Conservation (phyloP, 1,284 basidiomycete species). For the Pholiota adiposa region DNA sequence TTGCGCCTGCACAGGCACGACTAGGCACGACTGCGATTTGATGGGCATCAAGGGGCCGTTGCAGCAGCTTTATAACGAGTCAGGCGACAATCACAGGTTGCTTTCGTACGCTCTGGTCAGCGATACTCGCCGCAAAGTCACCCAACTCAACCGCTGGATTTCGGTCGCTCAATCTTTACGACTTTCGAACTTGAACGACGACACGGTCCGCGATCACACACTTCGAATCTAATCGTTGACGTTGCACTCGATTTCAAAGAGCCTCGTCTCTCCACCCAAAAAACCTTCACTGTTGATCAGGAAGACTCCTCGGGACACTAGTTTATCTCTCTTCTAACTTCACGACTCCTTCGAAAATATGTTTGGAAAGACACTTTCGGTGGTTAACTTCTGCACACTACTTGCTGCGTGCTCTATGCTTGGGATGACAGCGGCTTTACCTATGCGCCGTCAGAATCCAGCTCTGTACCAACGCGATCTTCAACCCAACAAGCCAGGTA, state of each 20-base stretch:
- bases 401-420: constrained; percentile 6
- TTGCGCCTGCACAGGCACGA: not conserved
- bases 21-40: constrained; percentile 3
- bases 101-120: constrained; percentile 16
- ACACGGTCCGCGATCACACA: constrained; percentile 16
- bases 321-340: not conserved
- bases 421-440: constrained; percentile 6
- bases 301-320: not conserved
- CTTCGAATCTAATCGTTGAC: not conserved
- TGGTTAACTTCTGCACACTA: constrained; percentile 6
- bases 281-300: constrained; percentile 12
- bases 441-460: constrained; percentile 1
- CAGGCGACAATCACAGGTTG: constrained; percentile 1
- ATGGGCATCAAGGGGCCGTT: constrained; percentile 4
- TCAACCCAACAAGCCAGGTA: constrained; percentile 12
- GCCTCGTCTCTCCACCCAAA: not conserved
- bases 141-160: constrained; percentile 8
- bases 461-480: constrained; percentile 10
- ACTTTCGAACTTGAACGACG: constrained; percentile 15
- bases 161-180: constrained; percentile 10
- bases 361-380: constrained; percentile 9
- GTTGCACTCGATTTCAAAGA: constrained; percentile 1
- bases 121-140: constrained; percentile 3
- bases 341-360: constrained; percentile 2
- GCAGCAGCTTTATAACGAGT: constrained; percentile 2